Conservation (phyloP, 805 yeast species). For the Lipomyces yamadae region DNA sequence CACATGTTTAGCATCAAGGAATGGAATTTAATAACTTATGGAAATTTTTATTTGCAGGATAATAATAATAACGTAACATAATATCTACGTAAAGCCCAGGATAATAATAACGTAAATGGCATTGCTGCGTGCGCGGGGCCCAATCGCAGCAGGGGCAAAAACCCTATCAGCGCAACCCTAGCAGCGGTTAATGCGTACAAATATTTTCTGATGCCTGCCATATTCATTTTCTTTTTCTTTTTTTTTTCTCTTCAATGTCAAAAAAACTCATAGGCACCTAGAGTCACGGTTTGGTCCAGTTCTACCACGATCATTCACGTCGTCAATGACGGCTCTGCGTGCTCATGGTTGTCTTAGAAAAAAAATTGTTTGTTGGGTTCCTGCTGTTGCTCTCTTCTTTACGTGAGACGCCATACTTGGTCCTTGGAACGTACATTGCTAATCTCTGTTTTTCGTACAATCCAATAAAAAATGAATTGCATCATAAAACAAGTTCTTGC, state of each 20-base stretch:
- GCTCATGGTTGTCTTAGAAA: conserved; percentile 16
- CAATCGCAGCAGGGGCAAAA: not conserved
- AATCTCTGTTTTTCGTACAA: not conserved
- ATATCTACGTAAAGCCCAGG: too few species aligned
- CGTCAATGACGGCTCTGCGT: conserved; percentile 19
- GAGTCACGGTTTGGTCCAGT: conserved; percentile 10
- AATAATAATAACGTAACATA: too few species aligned
- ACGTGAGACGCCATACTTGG: conserved; percentile 1
- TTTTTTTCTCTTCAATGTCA: conserved; percentile 4
- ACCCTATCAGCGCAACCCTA: not conserved
- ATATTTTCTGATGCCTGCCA: not conserved
- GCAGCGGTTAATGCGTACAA: not conserved
- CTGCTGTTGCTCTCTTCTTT: not conserved
- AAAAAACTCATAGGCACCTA: conserved; percentile 14
- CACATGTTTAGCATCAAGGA: too few species aligned
- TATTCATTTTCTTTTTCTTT: not conserved
- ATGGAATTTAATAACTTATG: too few species aligned
- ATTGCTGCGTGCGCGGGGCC: too few species aligned
- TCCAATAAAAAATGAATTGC: too few species aligned
- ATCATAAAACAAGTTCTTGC: too few species aligned
- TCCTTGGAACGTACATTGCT: conserved; percentile 12
- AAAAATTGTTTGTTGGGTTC: not conserved
- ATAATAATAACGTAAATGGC: too few species aligned
- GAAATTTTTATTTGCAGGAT: too few species aligned
- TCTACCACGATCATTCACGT: conserved; percentile 9